Conservation (phyloP, 805 yeast genomes). For the Cyberlindnera samutprakarnensis region DNA sequence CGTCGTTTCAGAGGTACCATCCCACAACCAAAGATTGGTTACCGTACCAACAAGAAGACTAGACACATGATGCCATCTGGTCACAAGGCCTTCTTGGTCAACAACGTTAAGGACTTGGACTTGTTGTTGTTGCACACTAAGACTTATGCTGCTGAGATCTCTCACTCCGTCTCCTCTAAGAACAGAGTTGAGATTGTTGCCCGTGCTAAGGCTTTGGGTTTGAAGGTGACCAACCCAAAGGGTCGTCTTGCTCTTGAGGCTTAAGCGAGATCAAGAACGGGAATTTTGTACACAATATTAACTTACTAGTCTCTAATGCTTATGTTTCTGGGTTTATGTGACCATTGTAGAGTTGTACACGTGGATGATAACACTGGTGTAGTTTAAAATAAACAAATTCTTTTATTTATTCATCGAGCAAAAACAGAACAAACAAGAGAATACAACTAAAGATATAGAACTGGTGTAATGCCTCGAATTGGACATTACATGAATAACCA, state of each 20-base stretch:
- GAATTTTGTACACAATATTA: conserved; percentile 16
- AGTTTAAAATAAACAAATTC: no score
- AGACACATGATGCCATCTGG: conserved; percentile 95
- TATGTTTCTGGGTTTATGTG: conserved; percentile 13
- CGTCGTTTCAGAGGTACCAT: conserved; percentile 99
- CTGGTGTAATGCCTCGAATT: no score
- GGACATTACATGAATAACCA: conserved; percentile 59
- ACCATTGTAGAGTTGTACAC: neutral
- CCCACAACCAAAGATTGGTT: conserved; percentile 99
- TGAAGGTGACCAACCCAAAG: conserved; percentile 98
- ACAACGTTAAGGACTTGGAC: conserved; percentile 91
- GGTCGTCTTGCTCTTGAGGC: conserved; percentile 98
- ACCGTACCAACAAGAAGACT: conserved; percentile 99
- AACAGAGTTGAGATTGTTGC: conserved; percentile 95
- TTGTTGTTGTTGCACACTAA: conserved; percentile 93
- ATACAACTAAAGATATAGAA: no score
- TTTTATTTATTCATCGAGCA: no score
- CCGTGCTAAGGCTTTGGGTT: conserved; percentile 97
- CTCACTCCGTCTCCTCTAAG: conserved; percentile 96
- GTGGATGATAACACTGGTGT: no score
- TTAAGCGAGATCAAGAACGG: conserved; percentile 34
- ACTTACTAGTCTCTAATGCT: conserved; percentile 19
- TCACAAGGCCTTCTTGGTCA: conserved; percentile 93
- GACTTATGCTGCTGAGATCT: conserved; percentile 99
- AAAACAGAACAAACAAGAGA: no score